phyloP scores from a whole-genome alignment of 164 flowering plant genomes.

The Annona squamosa region DNA sequence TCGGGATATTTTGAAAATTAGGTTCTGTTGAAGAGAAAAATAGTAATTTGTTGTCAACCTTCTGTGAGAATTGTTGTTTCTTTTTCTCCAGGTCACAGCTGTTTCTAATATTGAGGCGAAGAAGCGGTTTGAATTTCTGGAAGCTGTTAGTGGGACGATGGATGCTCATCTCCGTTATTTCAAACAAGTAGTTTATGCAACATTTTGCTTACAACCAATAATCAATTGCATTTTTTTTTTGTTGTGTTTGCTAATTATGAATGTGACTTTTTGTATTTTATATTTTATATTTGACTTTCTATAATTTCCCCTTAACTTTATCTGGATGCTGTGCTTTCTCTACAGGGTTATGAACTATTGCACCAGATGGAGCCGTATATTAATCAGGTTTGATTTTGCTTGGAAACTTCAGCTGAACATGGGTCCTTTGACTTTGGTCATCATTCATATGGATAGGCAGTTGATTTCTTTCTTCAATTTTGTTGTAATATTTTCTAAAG shows the following conservation, averaged over 20 bases:
- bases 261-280: constrained; percentile 5
- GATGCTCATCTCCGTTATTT: constrained; percentile 97
- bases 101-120: constrained; percentile 89
- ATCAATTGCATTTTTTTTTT: neutral
- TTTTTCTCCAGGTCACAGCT: constrained; percentile 57
- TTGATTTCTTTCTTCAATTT: neutral
- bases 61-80: neutral
- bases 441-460: neutral
- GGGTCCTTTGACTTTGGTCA: neutral
- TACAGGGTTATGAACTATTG: constrained; percentile 90
- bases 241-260: neutral
- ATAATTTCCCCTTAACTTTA: neutral
- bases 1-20: neutral
- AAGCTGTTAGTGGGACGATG: constrained; percentile 95
- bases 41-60: neutral
- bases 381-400: constrained; percentile 56
- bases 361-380: constrained; percentile 99
- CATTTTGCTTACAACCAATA: neutral
- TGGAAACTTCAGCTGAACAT: neutral
- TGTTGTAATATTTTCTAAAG: neutral
- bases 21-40: neutral
- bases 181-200: constrained; percentile 52
- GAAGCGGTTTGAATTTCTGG: constrained; percentile 93
- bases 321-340: constrained; percentile 6
- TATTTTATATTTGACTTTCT: constrained; percentile 5